Evolutionary conservation across 2,329 filamentous ascomycete genomes (phyloP).

Genomic region (Trichoderma sp.): DNA sequence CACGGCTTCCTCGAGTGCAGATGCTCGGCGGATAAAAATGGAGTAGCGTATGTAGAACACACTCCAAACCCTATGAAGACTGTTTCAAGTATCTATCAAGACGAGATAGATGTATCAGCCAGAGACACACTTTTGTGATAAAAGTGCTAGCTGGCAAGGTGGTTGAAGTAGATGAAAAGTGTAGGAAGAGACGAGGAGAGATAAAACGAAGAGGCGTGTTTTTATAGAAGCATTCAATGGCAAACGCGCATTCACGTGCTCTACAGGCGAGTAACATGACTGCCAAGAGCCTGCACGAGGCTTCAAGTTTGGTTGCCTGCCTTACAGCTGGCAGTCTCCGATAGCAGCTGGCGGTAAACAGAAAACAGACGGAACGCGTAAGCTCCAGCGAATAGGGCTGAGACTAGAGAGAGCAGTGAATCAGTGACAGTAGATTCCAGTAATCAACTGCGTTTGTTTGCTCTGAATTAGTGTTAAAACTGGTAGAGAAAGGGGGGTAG

Average conservation of each 20-base stretch:
- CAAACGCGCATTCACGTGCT: background rate
- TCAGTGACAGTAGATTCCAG: background rate
- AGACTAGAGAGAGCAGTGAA: background rate
- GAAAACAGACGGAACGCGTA: background rate
- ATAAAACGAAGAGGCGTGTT: background rate
- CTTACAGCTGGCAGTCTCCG: background rate
- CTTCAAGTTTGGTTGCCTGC: background rate
- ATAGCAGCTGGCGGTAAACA: background rate
- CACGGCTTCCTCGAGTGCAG: background rate
- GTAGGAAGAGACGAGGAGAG: background rate
- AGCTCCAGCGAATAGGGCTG: rapidly evolving
- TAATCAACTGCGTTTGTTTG: background rate
- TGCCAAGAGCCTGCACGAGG: background rate
- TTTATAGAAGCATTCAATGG: background rate
- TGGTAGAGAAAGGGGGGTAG: background rate
- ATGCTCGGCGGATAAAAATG: background rate
- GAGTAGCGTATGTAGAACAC: background rate
- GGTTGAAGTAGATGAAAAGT: background rate
- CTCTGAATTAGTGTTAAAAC: background rate
- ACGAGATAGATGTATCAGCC: background rate
- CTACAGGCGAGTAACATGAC: background rate
- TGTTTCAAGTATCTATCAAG: background rate
- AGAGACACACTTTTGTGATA: background rate
- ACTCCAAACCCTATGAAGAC: background rate
- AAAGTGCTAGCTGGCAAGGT: background rate